Evolutionary conservation across 495 filamentous ascomycete genomes (phyloP).

Genomic region (Podospora tetraspora): DNA sequence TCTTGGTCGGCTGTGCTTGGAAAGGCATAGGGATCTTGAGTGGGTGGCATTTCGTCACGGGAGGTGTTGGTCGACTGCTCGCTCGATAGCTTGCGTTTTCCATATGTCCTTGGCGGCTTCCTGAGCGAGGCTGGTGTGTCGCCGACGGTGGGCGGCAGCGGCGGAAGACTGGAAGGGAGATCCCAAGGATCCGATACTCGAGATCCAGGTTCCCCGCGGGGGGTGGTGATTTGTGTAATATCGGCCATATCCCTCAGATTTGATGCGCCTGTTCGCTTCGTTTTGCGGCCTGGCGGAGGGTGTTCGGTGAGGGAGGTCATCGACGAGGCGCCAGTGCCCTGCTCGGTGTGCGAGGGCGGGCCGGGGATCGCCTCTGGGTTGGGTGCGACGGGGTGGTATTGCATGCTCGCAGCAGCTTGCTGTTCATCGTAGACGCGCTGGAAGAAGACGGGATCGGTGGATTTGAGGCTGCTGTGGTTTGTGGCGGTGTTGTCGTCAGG

Average conservation of each 20-base stretch:
- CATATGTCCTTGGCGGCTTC: conserved; percentile 13
- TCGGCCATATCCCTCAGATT: conserved; percentile 11
- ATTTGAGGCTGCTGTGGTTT: conserved; percentile 16
- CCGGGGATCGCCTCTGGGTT: not conserved
- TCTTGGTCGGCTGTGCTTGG: conserved; percentile 12
- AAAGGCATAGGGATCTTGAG: conserved; percentile 23
- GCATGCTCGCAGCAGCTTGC: conserved; percentile 8
- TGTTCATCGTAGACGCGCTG: conserved; percentile 27
- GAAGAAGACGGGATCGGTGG: conserved; percentile 29
- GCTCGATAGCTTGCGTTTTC: conserved; percentile 18
- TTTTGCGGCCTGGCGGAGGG: not conserved
- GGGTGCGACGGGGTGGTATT: not conserved
- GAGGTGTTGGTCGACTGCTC: conserved; percentile 4
- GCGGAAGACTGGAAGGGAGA: conserved; percentile 11
- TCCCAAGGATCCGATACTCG: conserved; percentile 16
- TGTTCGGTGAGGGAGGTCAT: conserved; percentile 21
- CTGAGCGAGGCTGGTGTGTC: not conserved
- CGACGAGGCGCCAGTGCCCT: conserved; percentile 9
- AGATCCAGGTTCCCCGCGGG: conserved; percentile 10
- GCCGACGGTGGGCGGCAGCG: not conserved
- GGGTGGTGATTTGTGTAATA: conserved; percentile 22
- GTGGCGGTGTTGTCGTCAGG: conserved; percentile 7
- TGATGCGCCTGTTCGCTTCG: not conserved
- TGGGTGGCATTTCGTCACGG: conserved; percentile 7
- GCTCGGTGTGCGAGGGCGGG: not conserved